These are phyloP conservation scores for Ettlia oleoabundans DNA, from an alignment of 139 green algal genomes.

Conservation along the genomic window DNA sequence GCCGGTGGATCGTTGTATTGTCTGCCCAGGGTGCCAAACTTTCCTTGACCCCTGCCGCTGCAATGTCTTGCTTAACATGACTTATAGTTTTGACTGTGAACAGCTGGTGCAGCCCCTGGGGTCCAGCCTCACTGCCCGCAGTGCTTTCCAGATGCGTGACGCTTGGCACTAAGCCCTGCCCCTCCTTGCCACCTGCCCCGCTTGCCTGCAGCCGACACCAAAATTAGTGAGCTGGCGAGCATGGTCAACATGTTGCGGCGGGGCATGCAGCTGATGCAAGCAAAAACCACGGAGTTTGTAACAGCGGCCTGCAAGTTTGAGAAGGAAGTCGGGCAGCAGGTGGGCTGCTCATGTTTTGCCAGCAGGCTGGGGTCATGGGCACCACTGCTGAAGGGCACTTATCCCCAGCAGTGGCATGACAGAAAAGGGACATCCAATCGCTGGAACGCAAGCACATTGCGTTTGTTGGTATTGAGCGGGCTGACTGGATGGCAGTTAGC, in stretches of 20 bases:
- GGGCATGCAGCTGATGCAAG: slow-evolving; percentile 67
- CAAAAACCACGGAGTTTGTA: slow-evolving; percentile 57
- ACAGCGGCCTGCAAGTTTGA: slow-evolving; percentile 66
- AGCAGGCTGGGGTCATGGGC: neutral
- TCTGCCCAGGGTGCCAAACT: no score
- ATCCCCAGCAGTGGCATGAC: no score
- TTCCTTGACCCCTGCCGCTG: no score
- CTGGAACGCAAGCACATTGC: no score
- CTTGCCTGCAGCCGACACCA: slow-evolving; percentile 48
- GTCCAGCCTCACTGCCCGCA: no score
- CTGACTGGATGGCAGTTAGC: no score
- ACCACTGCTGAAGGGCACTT: no score
- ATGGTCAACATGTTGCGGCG: slow-evolving; percentile 82
- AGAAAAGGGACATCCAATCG: no score
- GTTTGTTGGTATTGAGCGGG: no score
- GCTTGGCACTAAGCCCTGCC: neutral
- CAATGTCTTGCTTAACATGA: neutral
- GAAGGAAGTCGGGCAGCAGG: slow-evolving; percentile 66
- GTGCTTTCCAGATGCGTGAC: neutral
- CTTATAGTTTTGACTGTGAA: neutral
- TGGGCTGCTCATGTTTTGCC: slow-evolving; percentile 34
- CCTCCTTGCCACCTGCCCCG: no score
- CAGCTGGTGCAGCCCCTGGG: no score
- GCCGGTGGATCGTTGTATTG: no score
- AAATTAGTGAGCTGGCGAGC: slow-evolving; percentile 82